Evolutionary conservation across 345 rosid species (phyloP).

Genomic region (Geranium rotundifolium): DNA sequence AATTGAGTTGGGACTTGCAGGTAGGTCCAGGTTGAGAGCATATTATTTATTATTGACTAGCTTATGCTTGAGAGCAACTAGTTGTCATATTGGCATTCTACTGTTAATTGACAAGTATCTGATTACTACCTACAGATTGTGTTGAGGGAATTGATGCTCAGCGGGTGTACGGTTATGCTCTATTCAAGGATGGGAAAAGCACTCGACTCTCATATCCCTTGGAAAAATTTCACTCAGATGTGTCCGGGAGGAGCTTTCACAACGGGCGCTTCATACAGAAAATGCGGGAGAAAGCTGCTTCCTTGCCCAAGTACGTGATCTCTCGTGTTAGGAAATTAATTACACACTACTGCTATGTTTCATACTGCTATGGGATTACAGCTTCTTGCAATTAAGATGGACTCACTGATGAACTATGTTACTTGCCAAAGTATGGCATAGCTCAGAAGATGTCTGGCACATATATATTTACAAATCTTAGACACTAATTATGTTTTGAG

Average conservation of each 20-base stretch:
- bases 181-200: constrained; percentile 4
- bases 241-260: constrained; percentile 10
- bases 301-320: not conserved
- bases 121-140: not conserved
- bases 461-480: no score
- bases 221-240: constrained; percentile 6
- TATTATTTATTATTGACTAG: no score
- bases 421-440: no score
- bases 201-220: not conserved
- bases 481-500: no score
- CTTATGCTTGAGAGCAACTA: no score
- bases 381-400: no score
- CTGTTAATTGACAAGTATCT: not conserved
- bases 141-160: constrained; percentile 10
- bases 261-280: constrained; percentile 8
- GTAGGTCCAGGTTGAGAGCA: not conserved
- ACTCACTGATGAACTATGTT: no score
- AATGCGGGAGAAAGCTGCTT: constrained; percentile 7
- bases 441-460: no score
- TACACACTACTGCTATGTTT: no score
- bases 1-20: constrained; percentile 20
- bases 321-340: no score
- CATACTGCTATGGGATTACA: no score
- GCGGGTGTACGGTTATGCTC: not conserved
- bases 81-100: not conserved